These are phyloP conservation scores for Radiomyces spectabilis DNA, from an alignment of 192 early-diverging fungal species.

Conservation along the genomic window DNA sequence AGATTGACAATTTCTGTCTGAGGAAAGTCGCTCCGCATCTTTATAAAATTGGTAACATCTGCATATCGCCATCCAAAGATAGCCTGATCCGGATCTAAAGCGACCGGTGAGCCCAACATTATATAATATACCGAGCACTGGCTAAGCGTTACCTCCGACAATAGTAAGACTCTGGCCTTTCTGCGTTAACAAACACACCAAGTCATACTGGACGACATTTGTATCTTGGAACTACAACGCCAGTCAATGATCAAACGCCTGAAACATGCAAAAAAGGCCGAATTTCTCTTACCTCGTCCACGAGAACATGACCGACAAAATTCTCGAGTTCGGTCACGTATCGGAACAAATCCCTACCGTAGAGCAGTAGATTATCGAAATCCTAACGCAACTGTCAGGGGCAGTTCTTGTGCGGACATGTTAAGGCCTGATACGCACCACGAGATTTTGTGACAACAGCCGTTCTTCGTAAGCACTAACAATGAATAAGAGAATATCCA, in stretches of 20 bases:
- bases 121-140: too few relatives aligned
- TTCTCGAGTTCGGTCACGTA: neutral
- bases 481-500: neutral
- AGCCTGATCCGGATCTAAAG: slow-evolving; percentile 24
- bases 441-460: slow-evolving; percentile 1
- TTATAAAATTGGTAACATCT: slow-evolving; percentile 9
- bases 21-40: slow-evolving; percentile 2
- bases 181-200: slow-evolving; percentile 8
- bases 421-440: slow-evolving; percentile 2
- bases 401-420: neutral
- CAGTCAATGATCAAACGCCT: neutral
- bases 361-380: slow-evolving; percentile 15
- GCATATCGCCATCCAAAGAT: slow-evolving; percentile 26
- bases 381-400: too few relatives aligned
- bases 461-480: slow-evolving; percentile 8
- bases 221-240: slow-evolving; percentile 21
- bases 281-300: slow-evolving; percentile 15
- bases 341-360: neutral
- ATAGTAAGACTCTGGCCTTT: slow-evolving; percentile 8
- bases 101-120: too few relatives aligned
- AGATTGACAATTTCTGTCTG: neutral
- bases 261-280: neutral
- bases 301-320: slow-evolving; percentile 1
- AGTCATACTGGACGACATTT: slow-evolving; percentile 14
- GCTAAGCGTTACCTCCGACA: slow-evolving; percentile 21